Conservation (phyloP, 805 yeast genomes). For the Saccharomyces kudriavzevii region DNA sequence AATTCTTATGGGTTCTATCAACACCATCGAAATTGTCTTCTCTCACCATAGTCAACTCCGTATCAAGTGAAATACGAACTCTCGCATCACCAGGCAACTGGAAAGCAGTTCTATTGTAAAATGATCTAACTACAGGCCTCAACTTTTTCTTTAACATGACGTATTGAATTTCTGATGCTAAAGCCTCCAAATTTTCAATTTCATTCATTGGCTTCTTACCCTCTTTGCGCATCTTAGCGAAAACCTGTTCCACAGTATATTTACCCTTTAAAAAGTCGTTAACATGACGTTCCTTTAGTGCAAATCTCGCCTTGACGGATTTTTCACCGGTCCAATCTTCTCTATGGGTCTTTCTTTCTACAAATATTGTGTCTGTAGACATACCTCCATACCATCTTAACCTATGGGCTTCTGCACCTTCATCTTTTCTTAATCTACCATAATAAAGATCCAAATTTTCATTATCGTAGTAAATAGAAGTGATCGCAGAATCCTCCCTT, state of each 20-base stretch:
- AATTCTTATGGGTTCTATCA: slow-evolving; percentile 83
- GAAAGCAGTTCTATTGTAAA: slow-evolving; percentile 96
- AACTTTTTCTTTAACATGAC: slow-evolving; percentile 72
- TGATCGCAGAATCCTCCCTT: slow-evolving; percentile 88
- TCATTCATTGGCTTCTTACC: slow-evolving; percentile 83
- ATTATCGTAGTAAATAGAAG: slow-evolving; percentile 94
- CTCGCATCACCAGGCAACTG: slow-evolving; percentile 99
- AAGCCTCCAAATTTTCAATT: slow-evolving; percentile 82
- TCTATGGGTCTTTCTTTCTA: slow-evolving; percentile 95
- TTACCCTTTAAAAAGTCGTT: slow-evolving; percentile 78
- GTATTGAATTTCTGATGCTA: slow-evolving; percentile 91
- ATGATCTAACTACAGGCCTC: slow-evolving; percentile 92
- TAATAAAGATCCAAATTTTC: slow-evolving; percentile 81
- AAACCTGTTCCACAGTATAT: slow-evolving; percentile 80
- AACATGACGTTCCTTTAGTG: slow-evolving; percentile 82
- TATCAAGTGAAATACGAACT: slow-evolving; percentile 95
- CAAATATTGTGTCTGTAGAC: slow-evolving; percentile 85
- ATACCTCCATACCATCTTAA: slow-evolving; percentile 99
- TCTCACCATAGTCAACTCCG: slow-evolving; percentile 94
- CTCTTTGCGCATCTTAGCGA: slow-evolving; percentile 86
- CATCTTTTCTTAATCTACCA: slow-evolving; percentile 91
- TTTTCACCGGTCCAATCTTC: slow-evolving; percentile 99
- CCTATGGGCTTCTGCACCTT: slow-evolving; percentile 98
- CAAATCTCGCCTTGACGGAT: slow-evolving; percentile 95
- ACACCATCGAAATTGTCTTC: slow-evolving; percentile 94